phyloP scores from a whole-genome alignment of 257 asterid genomes.

The Plectranthus barbatus region DNA sequence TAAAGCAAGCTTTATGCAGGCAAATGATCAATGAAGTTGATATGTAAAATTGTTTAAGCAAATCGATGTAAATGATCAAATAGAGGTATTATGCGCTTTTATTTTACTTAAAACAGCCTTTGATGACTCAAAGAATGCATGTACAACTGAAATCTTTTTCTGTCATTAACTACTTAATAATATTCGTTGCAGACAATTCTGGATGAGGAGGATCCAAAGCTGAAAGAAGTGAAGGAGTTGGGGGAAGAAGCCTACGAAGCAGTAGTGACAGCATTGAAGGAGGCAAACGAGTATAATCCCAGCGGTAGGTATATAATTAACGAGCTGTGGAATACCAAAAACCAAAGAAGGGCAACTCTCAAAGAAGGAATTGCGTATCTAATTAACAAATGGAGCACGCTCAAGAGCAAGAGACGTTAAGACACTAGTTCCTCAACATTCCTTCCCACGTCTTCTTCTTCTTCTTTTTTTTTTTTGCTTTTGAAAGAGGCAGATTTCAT shows the following conservation, averaged over 20 bases:
- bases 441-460: not conserved
- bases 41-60: not conserved
- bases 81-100: too few relatives aligned
- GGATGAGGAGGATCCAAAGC: conserved; percentile 41
- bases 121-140: not conserved
- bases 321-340: conserved; percentile 60
- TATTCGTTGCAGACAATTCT: conserved; percentile 30
- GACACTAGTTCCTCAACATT: not conserved
- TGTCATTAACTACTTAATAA: not conserved
- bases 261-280: conserved; percentile 41
- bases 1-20: not conserved
- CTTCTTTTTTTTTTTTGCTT: not conserved
- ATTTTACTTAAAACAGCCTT: not conserved
- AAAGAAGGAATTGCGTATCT: conserved; percentile 41
- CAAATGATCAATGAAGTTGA: not conserved
- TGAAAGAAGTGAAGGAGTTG: conserved; percentile 30
- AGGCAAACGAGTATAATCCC: conserved; percentile 49
- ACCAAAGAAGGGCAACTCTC: conserved; percentile 42
- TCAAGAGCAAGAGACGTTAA: conserved; percentile 19
- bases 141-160: not conserved
- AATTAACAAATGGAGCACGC: conserved; percentile 37
- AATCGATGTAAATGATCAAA: not conserved
- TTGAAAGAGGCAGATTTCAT: not conserved
- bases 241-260: conserved; percentile 51
- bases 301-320: conserved; percentile 53